Base-by-base conservation (phyloP, 257 asterid species). In the Rehmannia glutinosa region DNA sequence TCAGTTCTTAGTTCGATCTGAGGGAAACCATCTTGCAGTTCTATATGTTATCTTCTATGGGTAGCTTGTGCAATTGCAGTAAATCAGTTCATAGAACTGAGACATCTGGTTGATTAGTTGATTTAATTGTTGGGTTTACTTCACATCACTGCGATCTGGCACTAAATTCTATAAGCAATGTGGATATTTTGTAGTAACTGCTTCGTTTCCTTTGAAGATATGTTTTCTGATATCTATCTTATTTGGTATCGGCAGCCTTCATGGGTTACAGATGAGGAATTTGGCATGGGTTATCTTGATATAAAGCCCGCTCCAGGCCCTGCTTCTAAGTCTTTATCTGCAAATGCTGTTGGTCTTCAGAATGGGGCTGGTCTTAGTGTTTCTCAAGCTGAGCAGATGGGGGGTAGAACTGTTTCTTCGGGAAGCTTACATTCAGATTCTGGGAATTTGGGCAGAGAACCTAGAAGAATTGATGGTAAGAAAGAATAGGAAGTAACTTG, bases 201-300 rank as follows among this genome's bases (percentile, higher is more conserved):
- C 5, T 62, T 50, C 23, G 15, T 57, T 23, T 62, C 51, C 71
- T 42, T 39, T 8, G 19, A 57, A 17, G 30, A 72, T 21, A 15
- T 36, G n/a, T 62, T 12, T 23, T 45, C 65, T 67, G n/a, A 67
- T 73, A 36, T 39, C 43, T 32, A 28, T 53, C 51, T n/a, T 43
- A 20, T 63, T 63, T 59, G 49, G 46, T 76, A 60, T 68, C 54
- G 73, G 64, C 91, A 94, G 99, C 78, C 97, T 47, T 88, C 96
- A 36, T 94, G 99, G 99, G 97, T 94, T 62, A 87, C 97, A 1
- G 99, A 94, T 78, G 99, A 94, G 73, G 99, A 91, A 77, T 94
- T 94, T 80, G 97, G 99, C 75, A 94, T 91, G 97, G 99, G 99
- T 73, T 86, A 80, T 81, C 84, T 94, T 17, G 97, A 91, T 60